Percentiles rank a stretch among this genome's conserved stretches.
Conservation (phyloP, 208 protist genomes). For the Leishmania lainsoni region DNA sequence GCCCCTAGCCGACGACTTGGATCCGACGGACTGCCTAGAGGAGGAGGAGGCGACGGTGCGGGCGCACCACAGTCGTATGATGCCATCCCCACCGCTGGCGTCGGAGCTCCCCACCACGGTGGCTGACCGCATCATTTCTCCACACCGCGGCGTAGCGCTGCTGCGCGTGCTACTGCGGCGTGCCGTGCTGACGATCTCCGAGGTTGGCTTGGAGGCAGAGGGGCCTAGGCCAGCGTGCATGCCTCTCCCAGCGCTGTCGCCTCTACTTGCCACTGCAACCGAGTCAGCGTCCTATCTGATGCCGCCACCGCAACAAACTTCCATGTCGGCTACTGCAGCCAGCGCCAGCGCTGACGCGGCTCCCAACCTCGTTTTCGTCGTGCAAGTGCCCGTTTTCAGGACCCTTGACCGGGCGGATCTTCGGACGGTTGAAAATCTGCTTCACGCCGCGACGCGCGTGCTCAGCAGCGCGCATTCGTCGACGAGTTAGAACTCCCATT, state of each 20-base stretch:
- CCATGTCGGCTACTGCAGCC: neutral
- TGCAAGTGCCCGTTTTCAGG: slow-evolving; percentile 22
- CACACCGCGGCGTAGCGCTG: slow-evolving; percentile 40
- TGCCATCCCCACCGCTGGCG: neutral
- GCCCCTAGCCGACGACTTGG: neutral
- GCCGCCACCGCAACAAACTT: neutral
- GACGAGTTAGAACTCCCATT: neutral
- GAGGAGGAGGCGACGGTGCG: slow-evolving; percentile 24
- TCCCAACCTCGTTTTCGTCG: slow-evolving; percentile 13
- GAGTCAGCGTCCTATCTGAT: neutral
- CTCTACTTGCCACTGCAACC: neutral
- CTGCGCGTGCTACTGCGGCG: slow-evolving; percentile 61
- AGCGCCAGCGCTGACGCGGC: neutral
- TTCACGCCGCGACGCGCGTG: slow-evolving; percentile 31
- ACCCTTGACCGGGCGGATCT: slow-evolving; percentile 15
- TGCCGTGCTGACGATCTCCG: slow-evolving; percentile 34
- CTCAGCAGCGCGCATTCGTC: slow-evolving; percentile 16
- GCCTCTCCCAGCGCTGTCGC: neutral
- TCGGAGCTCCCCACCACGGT: neutral
- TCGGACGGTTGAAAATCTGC: slow-evolving; percentile 21
- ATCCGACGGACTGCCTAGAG: slow-evolving; percentile 20
- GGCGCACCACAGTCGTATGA: neutral
- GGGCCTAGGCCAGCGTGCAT: neutral
- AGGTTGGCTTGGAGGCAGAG: slow-evolving; percentile 25
- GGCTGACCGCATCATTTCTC: slow-evolving; percentile 1